phyloP scores from a whole-genome alignment of 257 asterid genomes.

The Penstemon barbatus region DNA sequence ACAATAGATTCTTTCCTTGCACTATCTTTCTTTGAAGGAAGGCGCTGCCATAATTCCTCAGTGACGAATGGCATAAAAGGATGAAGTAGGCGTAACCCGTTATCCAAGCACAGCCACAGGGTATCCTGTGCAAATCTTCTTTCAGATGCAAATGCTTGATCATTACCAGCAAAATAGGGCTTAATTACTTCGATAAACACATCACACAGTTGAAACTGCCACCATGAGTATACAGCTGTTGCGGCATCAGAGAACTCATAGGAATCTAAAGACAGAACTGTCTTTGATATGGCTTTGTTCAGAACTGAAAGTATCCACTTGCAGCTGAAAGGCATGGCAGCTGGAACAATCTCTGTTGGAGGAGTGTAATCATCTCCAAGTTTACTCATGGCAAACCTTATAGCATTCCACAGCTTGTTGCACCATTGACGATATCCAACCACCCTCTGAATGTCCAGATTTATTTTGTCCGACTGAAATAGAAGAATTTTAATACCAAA shows the following conservation, averaged over 20 bases:
- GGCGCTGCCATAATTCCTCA: conserved; percentile 98
- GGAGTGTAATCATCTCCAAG: conserved; percentile 89
- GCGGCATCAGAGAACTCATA: conserved; percentile 95
- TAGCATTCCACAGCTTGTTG: conserved; percentile 96
- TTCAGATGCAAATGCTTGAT: conserved; percentile 45
- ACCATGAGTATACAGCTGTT: conserved; percentile 80
- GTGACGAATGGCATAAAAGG: conserved; percentile 97
- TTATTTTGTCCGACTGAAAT: conserved; percentile 87
- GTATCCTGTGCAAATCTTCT: conserved; percentile 79
- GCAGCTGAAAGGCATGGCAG: conserved; percentile 85
- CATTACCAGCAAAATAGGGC: conserved; percentile 66
- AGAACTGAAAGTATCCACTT: conserved; percentile 88
- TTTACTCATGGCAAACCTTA: conserved; percentile 91
- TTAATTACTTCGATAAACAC: conserved; percentile 92
- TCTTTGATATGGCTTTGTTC: conserved; percentile 81
- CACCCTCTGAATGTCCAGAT: conserved; percentile 91
- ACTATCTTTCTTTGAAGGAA: conserved; percentile 62
- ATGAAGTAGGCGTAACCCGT: conserved; percentile 83
- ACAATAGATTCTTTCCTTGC: conserved; percentile 76
- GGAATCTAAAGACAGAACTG: conserved; percentile 59
- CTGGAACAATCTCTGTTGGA: conserved; percentile 52
- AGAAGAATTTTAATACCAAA: conserved; percentile 20
- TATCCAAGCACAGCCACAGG: conserved; percentile 87
- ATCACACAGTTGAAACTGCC: conserved; percentile 92
- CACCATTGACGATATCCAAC: conserved; percentile 98